Base-by-base conservation (phyloP, 2,329 filamentous ascomycete species). In the Thielaviopsis populi region DNA sequence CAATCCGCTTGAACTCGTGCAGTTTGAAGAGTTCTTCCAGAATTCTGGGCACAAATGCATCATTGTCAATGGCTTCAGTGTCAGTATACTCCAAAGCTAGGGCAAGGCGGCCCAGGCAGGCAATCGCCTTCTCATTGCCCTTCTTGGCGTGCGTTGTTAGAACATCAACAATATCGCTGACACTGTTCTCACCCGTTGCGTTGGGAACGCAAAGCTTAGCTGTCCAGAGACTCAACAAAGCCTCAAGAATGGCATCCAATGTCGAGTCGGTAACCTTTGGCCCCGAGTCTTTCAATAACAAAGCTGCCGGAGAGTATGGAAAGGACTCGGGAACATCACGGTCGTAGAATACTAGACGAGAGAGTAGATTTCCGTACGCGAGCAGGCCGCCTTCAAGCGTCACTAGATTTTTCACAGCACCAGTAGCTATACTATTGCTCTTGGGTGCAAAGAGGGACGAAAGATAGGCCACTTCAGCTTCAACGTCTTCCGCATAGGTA, bases 1-100 rank as follows among this genome's bases (percentile, higher is more conserved):
- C 92, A 0, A 88, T 83, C 69, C 91, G 87, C 68, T 89, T 89
- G 53, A 94, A 83, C 71, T 96, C 91, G 69, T 95, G 87, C 2
- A 97, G 77, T 10, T 80, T 80, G 71, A 91, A 88, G 0, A 97
- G 76, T 33, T 82, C 83, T 11, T 83, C 79, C 13, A 90, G 74
- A 5, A 95, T 81, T 10, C 78, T 75, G 1, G 74, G 74, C 1
- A 88, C 72, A 1, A 73, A 68, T 13, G 73, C 74, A 3, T 72
- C 69, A 1, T 76, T n/a, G 30, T 56, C 8, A 30, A 56, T 33
- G 7, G n/a, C 69, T 1, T 74, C 71, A 1, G 69, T 69, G 3
- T 71, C 68, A 0, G 70, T 68, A 48, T 77, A 73, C 41, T 80
- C 76, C 2, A 84, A 73, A 0, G 86, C 81, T 62, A 89, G 81